phyloP scores from a whole-genome alignment of 306 rosid species.

The Cyamopsis tetragonoloba region DNA sequence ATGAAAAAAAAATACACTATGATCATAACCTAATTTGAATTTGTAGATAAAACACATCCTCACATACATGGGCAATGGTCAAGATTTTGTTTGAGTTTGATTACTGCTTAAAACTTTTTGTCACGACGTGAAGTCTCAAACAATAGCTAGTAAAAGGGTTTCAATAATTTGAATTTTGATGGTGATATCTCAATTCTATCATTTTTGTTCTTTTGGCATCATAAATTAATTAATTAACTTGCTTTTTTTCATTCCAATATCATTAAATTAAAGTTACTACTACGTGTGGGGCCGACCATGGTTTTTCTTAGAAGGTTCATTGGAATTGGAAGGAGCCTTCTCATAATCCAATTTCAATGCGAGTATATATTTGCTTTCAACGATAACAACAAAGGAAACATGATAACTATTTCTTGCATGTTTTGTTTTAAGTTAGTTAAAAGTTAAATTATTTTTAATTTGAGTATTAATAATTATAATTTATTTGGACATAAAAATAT shows the following conservation, averaged over 20 bases:
- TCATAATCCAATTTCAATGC: conserved; percentile 16
- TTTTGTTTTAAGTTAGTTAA: neutral
- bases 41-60: conserved; percentile 14
- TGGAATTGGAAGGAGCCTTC: conserved; percentile 34
- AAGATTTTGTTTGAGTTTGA: conserved; percentile 13
- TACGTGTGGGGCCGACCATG: conserved; percentile 32
- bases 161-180: too few relatives aligned
- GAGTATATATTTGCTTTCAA: conserved; percentile 8
- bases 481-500: too few relatives aligned
- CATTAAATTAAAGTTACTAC: neutral
- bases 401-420: neutral
- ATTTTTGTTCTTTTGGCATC: conserved; percentile 2
- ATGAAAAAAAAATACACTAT: too few relatives aligned
- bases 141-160: neutral
- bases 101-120: conserved; percentile 20
- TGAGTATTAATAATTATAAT: too few relatives aligned
- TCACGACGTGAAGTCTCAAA: conserved; percentile 2
- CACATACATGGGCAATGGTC: neutral
- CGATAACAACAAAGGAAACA: conserved; percentile 22
- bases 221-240: too few relatives aligned
- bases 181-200: conserved; percentile 27
- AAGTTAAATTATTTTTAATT: too few relatives aligned
- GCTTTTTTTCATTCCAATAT: neutral
- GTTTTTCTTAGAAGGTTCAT: conserved; percentile 54
- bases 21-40: conserved; percentile 31